Evolutionary conservation across 176 grass and related monocot genomes (phyloP).

Genomic region (Urochloa ruziziensis): DNA sequence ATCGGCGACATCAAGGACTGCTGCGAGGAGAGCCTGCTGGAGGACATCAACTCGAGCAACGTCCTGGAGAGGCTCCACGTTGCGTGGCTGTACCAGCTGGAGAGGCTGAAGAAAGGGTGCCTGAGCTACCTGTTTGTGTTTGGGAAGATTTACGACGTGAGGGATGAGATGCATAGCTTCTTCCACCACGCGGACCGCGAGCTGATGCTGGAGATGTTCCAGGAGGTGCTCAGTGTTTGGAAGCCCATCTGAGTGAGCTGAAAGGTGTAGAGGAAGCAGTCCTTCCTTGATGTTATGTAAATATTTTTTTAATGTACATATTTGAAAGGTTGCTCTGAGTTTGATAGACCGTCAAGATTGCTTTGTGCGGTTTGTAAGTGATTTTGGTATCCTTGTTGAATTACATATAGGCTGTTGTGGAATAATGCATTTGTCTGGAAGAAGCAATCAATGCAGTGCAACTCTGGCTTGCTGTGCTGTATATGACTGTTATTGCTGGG

Average conservation of each 20-base stretch:
- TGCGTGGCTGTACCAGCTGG: slow-evolving; percentile 74
- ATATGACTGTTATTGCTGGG: neutral
- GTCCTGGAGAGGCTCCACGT: slow-evolving; percentile 78
- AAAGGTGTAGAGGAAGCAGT: neutral
- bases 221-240: slow-evolving; percentile 71
- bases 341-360: too few species aligned
- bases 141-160: slow-evolving; percentile 81
- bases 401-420: neutral
- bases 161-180: slow-evolving; percentile 70
- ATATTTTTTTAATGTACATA: neutral
- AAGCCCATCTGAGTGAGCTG: slow-evolving; percentile 46
- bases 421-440: neutral
- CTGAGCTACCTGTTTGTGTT: slow-evolving; percentile 81
- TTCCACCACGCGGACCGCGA: slow-evolving; percentile 69
- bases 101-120: slow-evolving; percentile 83
- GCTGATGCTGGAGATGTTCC: slow-evolving; percentile 90
- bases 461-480: neutral
- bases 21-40: slow-evolving; percentile 89
- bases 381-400: neutral
- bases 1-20: slow-evolving; percentile 65
- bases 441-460: neutral
- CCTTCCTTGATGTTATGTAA: neutral
- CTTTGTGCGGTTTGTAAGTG: too few species aligned
- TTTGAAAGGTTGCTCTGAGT: neutral
- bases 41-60: slow-evolving; percentile 69